Percentiles rank a stretch among this genome's conserved stretches.
Conservation (phyloP, 2,329 filamentous ascomycete species). For the Tricladium varicosporioides region DNA sequence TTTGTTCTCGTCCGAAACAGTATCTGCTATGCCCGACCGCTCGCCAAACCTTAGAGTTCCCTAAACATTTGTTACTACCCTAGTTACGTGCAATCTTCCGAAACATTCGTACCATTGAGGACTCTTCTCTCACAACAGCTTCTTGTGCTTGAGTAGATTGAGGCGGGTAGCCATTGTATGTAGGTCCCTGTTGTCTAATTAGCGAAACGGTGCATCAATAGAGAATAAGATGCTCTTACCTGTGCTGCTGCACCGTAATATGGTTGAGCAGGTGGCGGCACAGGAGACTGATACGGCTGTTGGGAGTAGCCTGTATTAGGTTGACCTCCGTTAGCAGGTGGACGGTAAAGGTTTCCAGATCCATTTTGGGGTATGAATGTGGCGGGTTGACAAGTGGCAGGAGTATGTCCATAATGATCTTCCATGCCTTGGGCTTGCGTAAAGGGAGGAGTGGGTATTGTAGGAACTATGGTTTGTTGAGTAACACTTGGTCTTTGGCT, state of each 20-base stretch:
- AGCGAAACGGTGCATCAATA: neutral
- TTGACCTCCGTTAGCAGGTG: constrained; percentile 2
- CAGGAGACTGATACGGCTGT: neutral
- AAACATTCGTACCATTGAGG: neutral
- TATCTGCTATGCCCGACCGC: neutral
- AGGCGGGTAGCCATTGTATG: neutral
- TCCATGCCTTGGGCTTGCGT: neutral
- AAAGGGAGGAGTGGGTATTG: too few relatives aligned
- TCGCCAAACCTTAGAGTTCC: neutral
- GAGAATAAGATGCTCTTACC: neutral
- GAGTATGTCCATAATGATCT: neutral
- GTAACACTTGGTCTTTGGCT: too few relatives aligned
- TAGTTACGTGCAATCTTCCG: neutral
- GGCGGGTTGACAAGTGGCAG: neutral
- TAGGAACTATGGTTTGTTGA: too few relatives aligned
- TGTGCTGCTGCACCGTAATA: neutral
- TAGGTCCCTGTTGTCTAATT: too few relatives aligned
- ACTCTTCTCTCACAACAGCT: neutral
- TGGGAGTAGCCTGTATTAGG: neutral
- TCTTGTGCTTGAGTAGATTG: neutral
- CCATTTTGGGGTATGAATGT: neutral
- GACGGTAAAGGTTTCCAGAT: neutral
- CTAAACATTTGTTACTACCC: neutral
- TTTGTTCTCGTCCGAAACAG: neutral
- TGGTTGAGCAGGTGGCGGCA: neutral